Evolutionary conservation across 768 basidiomycete species (phyloP).

Genomic region (Phylloporus arenicola): DNA sequence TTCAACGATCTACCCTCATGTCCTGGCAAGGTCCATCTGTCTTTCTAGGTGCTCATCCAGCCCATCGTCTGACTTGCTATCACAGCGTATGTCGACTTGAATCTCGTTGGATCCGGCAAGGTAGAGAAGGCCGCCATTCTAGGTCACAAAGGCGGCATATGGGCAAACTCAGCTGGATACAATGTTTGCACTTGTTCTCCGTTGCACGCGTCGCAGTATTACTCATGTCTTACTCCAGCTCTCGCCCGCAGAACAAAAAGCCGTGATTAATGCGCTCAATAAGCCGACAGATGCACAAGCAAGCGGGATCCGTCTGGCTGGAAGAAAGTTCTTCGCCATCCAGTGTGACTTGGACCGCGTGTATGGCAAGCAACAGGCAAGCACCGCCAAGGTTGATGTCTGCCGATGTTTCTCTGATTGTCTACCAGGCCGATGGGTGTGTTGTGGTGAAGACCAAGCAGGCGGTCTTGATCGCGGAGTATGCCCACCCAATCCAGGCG

Average conservation of each 20-base stretch:
- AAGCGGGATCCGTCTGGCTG: slow-evolving; percentile 57
- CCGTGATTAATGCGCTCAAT: slow-evolving; percentile 35
- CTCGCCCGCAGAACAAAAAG: slow-evolving; percentile 22
- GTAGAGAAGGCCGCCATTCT: slow-evolving; percentile 59
- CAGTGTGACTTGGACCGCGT: slow-evolving; percentile 46
- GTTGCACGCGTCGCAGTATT: background rate
- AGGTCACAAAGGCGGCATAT: slow-evolving; percentile 27
- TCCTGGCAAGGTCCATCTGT: slow-evolving; percentile 69
- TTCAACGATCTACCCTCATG: slow-evolving; percentile 36
- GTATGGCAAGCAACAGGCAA: slow-evolving; percentile 73
- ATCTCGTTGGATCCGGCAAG: slow-evolving; percentile 71
- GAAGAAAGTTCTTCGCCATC: slow-evolving; percentile 72
- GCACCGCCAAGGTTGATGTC: slow-evolving; percentile 23
- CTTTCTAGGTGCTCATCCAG: background rate
- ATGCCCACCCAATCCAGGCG: slow-evolving; percentile 56
- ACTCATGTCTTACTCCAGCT: slow-evolving; percentile 11
- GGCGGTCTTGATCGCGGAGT: slow-evolving; percentile 75
- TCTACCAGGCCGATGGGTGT: slow-evolving; percentile 62
- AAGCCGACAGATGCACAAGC: slow-evolving; percentile 40
- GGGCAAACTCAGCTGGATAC: slow-evolving; percentile 25
- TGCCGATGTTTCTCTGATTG: slow-evolving; percentile 1
- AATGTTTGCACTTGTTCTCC: slow-evolving; percentile 1
- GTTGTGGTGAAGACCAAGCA: slow-evolving; percentile 74
- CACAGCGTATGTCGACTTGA: slow-evolving; percentile 73
- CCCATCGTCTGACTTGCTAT: slow-evolving; percentile 34